Evolutionary conservation across 2,329 filamentous ascomycete species (phyloP), one percentile per base, ranked within the genome.

Genomic region (Penicillium aurantiogriseum): DNA sequence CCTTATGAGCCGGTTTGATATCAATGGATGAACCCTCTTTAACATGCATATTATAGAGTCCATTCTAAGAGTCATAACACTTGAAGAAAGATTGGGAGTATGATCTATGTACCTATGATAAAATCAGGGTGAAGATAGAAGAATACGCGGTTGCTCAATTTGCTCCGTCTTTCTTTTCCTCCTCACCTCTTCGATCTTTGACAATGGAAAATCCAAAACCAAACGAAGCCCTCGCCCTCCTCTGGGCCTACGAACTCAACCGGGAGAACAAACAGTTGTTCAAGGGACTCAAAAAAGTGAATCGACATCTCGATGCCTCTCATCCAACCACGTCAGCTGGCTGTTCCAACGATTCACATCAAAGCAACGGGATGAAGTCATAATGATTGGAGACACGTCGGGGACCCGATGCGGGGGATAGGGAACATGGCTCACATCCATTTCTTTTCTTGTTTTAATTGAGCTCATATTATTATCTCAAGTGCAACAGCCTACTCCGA

Each of bases 161-260:
- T 13, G 5, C 31, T 6, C 31, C 11, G 31, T 33, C 31, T 33
- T 33, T 6, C 31, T 33, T 33, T 33, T 33, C 11, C 31, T 31
- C 5, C 29, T 33, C 31, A 10, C 10, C 15, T 31, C 23, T 19
- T 23, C 5, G 0, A 17, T 8, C n/a, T 35, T 50, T 21, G 17
- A 50, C n/a, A n/a, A 56, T 56, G 53, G 19, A 29, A 36, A 50
- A 44, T 17, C 7, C 45, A 11, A 53, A 23, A 10, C 38, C 38
- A 3, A 51, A 43, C 3, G 53, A 56, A 56, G 31, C 53, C 13
- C 39, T 51, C 15, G 47, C 53, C 3, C 47, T 51, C 9, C 53
- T 56, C 9, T 56, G 53, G 53, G 53, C 53, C 17, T 56, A 56
- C 8, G 53, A 56, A 10, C 29, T 56, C 11, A 29, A 33, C n/a